phyloP scores from a whole-genome alignment of 1,284 basidiomycete species.

The Malassezia cuniculi region DNA sequence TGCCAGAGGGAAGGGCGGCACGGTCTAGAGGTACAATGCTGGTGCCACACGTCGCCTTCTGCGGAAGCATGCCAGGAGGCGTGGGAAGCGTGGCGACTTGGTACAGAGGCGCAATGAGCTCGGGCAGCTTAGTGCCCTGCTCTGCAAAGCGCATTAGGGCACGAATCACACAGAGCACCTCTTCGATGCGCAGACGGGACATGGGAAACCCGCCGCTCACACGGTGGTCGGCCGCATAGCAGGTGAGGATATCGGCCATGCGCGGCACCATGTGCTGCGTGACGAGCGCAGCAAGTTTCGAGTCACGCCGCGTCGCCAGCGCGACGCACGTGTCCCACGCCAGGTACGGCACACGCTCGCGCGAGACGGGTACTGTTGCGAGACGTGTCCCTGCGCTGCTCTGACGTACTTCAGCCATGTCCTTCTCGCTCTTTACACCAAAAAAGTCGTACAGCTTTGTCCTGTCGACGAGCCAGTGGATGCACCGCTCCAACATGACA shows the following conservation, averaged over 20 bases:
- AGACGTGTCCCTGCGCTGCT: conserved; percentile 55
- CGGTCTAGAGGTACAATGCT: too few species aligned
- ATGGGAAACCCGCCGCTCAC: conserved; percentile 56
- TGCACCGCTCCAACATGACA: conserved; percentile 58
- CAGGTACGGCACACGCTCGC: conserved; percentile 84
- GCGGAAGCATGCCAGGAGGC: too few species aligned
- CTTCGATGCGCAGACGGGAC: conserved; percentile 61
- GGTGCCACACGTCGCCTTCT: too few species aligned
- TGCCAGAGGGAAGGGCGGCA: too few species aligned
- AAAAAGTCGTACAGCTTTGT: conserved; percentile 55
- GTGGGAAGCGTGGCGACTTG: too few species aligned
- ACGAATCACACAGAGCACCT: conserved; percentile 64
- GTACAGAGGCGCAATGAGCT: too few species aligned
- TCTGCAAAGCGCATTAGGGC: too few species aligned
- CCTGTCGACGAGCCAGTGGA: conserved; percentile 61
- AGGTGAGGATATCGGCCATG: conserved; percentile 56
- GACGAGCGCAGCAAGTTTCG: conserved; percentile 55
- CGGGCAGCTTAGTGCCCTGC: too few species aligned
- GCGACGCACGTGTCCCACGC: conserved; percentile 73
- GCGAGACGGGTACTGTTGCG: conserved; percentile 48
- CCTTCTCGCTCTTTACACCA: conserved; percentile 3
- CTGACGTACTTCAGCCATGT: not conserved
- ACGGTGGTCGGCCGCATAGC: conserved; percentile 67
- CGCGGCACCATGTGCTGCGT: conserved; percentile 61
- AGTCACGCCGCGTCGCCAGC: conserved; percentile 43